Conservation (phyloP, 2,329 filamentous ascomycete genomes). For the Biscogniauxia marginata region DNA sequence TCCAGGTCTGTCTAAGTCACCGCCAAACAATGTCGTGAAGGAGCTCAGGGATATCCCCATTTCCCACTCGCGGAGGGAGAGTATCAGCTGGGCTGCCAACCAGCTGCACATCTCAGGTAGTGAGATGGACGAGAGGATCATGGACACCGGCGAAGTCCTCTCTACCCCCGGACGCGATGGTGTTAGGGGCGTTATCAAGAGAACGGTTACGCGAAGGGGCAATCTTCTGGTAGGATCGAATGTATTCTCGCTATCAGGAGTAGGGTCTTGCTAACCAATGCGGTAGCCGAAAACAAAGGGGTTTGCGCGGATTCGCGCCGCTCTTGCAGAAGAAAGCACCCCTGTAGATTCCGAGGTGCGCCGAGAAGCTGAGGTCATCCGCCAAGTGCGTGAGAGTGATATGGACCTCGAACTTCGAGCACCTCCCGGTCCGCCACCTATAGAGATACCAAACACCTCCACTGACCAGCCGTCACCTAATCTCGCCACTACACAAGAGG, state of each 20-base stretch:
- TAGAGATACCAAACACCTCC: constrained; percentile 47
- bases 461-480: constrained; percentile 69
- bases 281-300: constrained; percentile 88
- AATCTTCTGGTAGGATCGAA: constrained; percentile 77
- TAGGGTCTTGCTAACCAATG: constrained; percentile 28
- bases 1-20: constrained; percentile 64
- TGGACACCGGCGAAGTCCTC: constrained; percentile 44
- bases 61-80: constrained; percentile 69
- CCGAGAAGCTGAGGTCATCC: constrained; percentile 91
- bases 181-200: constrained; percentile 74
- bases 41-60: constrained; percentile 38
- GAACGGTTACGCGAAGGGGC: constrained; percentile 80
- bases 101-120: constrained; percentile 80
- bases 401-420: constrained; percentile 54
- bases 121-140: constrained; percentile 71
- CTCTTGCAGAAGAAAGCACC: constrained; percentile 81
- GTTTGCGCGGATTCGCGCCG: constrained; percentile 89
- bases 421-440: constrained; percentile 36
- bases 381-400: constrained; percentile 90
- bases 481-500: constrained; percentile 59
- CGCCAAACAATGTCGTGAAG: constrained; percentile 52
- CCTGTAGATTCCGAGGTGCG: constrained; percentile 87
- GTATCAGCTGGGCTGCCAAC: constrained; percentile 85
- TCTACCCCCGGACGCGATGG: constrained; percentile 50
- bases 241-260: background rate